A percentile compares a stretch with the other conserved stretches of the same genome.
Evolutionary conservation across 768 basidiomycete genomes (phyloP).

Genomic region (Auricularia sp.): DNA sequence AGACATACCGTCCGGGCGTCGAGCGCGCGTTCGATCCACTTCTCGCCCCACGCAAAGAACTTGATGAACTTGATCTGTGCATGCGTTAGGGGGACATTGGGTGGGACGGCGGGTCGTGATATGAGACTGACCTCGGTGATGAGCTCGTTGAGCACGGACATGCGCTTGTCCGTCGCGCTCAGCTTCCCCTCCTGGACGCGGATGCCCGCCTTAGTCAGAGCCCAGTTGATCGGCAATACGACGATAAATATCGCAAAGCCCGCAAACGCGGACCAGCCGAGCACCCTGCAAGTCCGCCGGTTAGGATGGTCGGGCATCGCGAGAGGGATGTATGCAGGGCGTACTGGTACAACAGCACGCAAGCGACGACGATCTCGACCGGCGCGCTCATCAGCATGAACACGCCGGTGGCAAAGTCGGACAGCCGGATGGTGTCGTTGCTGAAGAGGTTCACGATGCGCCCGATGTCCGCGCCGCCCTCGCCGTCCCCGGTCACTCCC

Average conservation of each 20-base stretch:
- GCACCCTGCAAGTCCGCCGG: conserved; percentile 22
- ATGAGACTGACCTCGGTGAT: conserved; percentile 15
- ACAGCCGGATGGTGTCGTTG: background rate
- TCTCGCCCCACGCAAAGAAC: conserved; percentile 74
- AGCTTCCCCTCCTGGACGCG: conserved; percentile 25
- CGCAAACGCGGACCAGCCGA: conserved; percentile 35
- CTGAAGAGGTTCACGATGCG: conserved; percentile 21
- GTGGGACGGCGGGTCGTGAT: too few species aligned
- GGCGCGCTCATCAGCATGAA: conserved; percentile 13
- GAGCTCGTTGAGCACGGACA: conserved; percentile 36
- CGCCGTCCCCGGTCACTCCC: conserved; percentile 63
- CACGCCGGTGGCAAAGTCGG: background rate
- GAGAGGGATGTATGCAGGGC: conserved; percentile 1
- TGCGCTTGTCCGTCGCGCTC: conserved; percentile 32
- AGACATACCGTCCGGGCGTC: conserved; percentile 63
- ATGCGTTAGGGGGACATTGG: conserved; percentile 11
- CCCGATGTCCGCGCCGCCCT: conserved; percentile 79
- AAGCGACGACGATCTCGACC: conserved; percentile 25
- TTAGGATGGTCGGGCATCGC: background rate
- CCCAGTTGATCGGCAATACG: too few species aligned
- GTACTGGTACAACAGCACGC: conserved; percentile 27
- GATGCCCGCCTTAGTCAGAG: conserved; percentile 19
- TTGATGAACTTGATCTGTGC: conserved; percentile 60
- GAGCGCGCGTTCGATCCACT: conserved; percentile 59
- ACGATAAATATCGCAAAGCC: too few species aligned